A percentile compares a stretch with the other conserved stretches of the same genome.
Conservation (phyloP, 768 basidiomycete genomes). For the Lentinula aciculospora region DNA sequence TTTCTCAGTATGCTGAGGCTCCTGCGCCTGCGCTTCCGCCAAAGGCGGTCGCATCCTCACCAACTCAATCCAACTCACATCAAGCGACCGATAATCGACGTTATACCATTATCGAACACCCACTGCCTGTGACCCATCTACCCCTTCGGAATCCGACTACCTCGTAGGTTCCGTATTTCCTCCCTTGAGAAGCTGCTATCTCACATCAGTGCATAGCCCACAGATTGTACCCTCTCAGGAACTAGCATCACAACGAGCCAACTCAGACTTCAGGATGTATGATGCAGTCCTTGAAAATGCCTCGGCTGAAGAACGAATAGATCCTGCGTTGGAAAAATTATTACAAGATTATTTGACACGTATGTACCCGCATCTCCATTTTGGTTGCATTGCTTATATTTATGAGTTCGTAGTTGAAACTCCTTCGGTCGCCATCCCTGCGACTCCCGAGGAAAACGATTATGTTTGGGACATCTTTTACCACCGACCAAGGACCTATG, state of each 20-base stretch:
- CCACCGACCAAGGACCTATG: slow-evolving; percentile 53
- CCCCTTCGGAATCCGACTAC: slow-evolving; percentile 20
- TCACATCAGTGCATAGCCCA: slow-evolving; percentile 33
- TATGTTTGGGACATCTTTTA: slow-evolving; percentile 88
- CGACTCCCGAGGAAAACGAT: slow-evolving; percentile 33
- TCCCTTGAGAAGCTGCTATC: not conserved
- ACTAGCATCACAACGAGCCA: slow-evolving; percentile 20
- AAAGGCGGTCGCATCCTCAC: not conserved
- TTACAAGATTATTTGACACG: slow-evolving; percentile 69
- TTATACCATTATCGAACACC: not conserved
- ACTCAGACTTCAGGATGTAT: slow-evolving; percentile 58
- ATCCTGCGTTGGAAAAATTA: slow-evolving; percentile 70
- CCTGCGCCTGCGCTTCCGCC: not conserved
- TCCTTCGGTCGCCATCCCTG: slow-evolving; percentile 8
- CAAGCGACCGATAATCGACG: not conserved
- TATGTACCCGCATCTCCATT: slow-evolving; percentile 21
- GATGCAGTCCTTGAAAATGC: slow-evolving; percentile 52
- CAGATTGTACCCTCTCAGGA: slow-evolving; percentile 52
- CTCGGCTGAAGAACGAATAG: slow-evolving; percentile 25
- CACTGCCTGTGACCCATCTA: not conserved
- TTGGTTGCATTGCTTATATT: not conserved
- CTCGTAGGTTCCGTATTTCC: slow-evolving; percentile 29
- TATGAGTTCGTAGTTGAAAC: slow-evolving; percentile 17
- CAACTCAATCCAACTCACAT: not conserved
- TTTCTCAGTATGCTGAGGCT: slow-evolving; percentile 16